Conservation (phyloP, 495 filamentous ascomycete species). For the Annulohypoxylon nitens region DNA sequence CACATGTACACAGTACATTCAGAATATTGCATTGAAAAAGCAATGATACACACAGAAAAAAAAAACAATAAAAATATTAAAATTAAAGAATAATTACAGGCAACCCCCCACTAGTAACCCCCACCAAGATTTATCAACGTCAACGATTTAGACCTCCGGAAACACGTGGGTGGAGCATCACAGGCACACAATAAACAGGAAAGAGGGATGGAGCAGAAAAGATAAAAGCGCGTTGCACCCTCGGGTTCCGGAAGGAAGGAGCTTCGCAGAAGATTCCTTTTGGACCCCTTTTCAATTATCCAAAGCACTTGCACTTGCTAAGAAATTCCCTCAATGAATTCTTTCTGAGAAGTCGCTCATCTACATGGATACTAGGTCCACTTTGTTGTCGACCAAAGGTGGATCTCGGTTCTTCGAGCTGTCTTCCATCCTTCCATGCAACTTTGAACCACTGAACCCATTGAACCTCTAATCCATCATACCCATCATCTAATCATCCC, state of each 20-base stretch:
- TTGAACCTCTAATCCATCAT: no score
- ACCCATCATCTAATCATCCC: background rate
- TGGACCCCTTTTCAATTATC: background rate
- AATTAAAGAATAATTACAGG: conserved; percentile 9
- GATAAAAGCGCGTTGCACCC: conserved; percentile 46
- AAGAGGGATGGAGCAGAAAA: conserved; percentile 36
- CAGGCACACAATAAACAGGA: conserved; percentile 17
- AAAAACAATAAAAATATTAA: conserved; percentile 18
- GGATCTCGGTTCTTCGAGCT: conserved; percentile 5
- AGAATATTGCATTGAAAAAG: background rate
- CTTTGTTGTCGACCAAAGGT: background rate
- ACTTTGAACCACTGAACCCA: no score
- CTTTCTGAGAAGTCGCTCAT: conserved; percentile 4
- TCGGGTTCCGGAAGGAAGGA: conserved; percentile 40
- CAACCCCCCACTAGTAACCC: conserved; percentile 38
- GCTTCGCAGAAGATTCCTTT: conserved; percentile 1
- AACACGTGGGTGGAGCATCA: conserved; percentile 43
- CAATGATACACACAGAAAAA: background rate
- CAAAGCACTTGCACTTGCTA: conserved; percentile 8
- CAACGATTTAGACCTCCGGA: conserved; percentile 26
- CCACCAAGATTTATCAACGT: conserved; percentile 33
- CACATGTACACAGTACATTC: conserved; percentile 1
- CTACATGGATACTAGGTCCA: background rate
- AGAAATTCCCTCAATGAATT: conserved; percentile 22
- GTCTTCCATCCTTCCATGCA: background rate